Percentiles rank a stretch among this genome's conserved stretches.
Conservation (phyloP, 169 alveolate genomes). For the Theileria annulata region DNA sequence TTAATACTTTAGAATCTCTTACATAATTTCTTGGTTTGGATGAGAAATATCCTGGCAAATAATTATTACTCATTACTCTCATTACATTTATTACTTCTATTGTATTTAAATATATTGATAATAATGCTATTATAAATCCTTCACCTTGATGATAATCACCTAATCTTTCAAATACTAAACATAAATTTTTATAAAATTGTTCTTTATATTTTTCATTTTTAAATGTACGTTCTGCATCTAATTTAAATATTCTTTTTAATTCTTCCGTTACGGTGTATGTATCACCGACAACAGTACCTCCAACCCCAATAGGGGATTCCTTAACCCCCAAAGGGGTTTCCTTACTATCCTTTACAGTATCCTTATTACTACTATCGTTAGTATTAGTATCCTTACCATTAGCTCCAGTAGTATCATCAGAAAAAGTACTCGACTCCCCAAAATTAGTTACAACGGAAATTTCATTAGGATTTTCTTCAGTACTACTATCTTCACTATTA, state of each 20-base stretch:
- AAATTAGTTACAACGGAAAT: not conserved
- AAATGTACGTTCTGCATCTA: constrained; percentile 79
- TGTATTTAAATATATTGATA: constrained; percentile 68
- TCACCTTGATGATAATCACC: constrained; percentile 82
- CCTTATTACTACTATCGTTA: too few relatives aligned
- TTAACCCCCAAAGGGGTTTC: too few relatives aligned
- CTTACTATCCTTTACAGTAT: too few relatives aligned
- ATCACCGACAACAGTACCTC: not conserved
- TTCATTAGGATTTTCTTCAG: not conserved
- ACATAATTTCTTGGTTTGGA: constrained; percentile 75
- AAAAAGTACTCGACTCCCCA: too few relatives aligned
- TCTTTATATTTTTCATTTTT: constrained; percentile 60
- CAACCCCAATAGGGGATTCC: too few relatives aligned
- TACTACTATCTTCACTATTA: not conserved
- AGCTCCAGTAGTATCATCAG: too few relatives aligned
- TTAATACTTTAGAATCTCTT: constrained; percentile 74
- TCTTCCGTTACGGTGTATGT: constrained; percentile 59
- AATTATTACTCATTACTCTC: constrained; percentile 61
- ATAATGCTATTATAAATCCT: constrained; percentile 74
- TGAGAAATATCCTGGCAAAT: constrained; percentile 76
- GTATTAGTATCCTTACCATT: too few relatives aligned
- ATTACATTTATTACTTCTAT: constrained; percentile 67
- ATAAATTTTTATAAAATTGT: constrained; percentile 50
- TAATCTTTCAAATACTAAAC: constrained; percentile 60
- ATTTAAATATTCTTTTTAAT: constrained; percentile 63